phyloP scores from a whole-genome alignment of 2,329 filamentous ascomycete genomes.

The Ophiostoma himal-ulmi region DNA sequence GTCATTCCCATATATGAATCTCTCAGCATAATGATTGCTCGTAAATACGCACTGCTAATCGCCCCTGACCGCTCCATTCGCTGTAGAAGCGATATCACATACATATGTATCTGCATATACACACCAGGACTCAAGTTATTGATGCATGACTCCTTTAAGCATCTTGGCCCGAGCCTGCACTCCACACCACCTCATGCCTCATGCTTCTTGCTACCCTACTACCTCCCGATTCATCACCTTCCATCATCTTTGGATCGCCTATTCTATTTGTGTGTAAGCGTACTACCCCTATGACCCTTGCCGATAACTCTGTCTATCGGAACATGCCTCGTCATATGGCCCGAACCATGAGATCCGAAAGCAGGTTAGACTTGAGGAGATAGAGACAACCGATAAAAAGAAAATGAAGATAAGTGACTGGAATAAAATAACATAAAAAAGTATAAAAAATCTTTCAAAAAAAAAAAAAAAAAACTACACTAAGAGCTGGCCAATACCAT shows the following conservation, averaged over 20 bases:
- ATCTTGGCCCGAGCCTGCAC: background rate
- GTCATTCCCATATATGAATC: background rate
- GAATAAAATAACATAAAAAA: background rate
- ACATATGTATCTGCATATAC: background rate
- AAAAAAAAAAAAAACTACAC: background rate
- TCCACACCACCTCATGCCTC: conserved; percentile 6
- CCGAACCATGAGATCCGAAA: background rate
- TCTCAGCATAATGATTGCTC: background rate
- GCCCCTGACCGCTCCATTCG: background rate
- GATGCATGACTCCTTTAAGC: background rate
- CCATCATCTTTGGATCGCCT: background rate
- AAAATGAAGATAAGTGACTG: background rate
- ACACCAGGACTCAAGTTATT: background rate
- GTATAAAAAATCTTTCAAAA: background rate
- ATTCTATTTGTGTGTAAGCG: background rate
- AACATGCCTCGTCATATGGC: background rate
- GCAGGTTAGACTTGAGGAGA: no score
- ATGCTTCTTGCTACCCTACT: background rate
- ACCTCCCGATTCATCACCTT: background rate
- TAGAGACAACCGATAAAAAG: no score
- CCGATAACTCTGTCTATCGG: background rate
- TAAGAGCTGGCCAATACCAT: background rate
- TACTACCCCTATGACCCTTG: conserved; percentile 3
- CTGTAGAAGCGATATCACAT: background rate
- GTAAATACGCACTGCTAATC: background rate